These are phyloP conservation scores for Eimeria maxima DNA, from an alignment of 169 alveolate genomes.

Conservation along the genomic window DNA sequence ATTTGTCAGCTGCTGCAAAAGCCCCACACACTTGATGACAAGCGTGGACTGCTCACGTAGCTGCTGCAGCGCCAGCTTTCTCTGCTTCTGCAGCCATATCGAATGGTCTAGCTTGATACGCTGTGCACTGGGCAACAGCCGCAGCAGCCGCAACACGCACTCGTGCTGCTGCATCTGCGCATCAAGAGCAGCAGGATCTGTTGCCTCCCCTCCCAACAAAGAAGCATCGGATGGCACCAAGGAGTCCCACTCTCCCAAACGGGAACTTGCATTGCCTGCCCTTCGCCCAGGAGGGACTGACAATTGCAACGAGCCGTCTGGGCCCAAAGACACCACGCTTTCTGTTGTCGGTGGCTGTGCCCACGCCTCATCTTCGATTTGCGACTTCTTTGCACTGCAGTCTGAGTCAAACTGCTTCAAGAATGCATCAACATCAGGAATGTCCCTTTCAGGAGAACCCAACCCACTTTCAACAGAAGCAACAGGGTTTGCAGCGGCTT, in stretches of 20 bases:
- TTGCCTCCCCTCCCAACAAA: not conserved
- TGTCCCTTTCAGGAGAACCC: slow-evolving; percentile 18
- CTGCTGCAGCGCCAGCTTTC: slow-evolving; percentile 67
- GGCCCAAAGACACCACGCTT: slow-evolving; percentile 22
- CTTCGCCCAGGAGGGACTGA: slow-evolving; percentile 19
- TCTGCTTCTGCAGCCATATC: slow-evolving; percentile 64
- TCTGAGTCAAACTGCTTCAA: slow-evolving; percentile 50
- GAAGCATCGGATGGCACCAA: slow-evolving; percentile 3
- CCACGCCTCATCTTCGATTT: slow-evolving; percentile 52
- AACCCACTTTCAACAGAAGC: not conserved
- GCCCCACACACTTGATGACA: slow-evolving; percentile 49
- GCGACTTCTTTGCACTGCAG: slow-evolving; percentile 31
- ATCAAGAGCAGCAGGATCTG: slow-evolving; percentile 31
- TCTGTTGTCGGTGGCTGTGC: slow-evolving; percentile 42
- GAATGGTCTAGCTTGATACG: slow-evolving; percentile 69
- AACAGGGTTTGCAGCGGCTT: slow-evolving; percentile 42
- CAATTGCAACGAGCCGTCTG: slow-evolving; percentile 34
- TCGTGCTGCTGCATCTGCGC: slow-evolving; percentile 72
- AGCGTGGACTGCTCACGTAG: slow-evolving; percentile 53
- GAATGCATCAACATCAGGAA: slow-evolving; percentile 17
- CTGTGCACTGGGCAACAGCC: slow-evolving; percentile 63
- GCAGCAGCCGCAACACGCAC: slow-evolving; percentile 70
- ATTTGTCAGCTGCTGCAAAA: slow-evolving; percentile 62
- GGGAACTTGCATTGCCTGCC: slow-evolving; percentile 6
- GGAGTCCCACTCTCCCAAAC: not conserved